phyloP scores from a whole-genome alignment of 176 grass and related monocot species.

The Zoysia japonica region DNA sequence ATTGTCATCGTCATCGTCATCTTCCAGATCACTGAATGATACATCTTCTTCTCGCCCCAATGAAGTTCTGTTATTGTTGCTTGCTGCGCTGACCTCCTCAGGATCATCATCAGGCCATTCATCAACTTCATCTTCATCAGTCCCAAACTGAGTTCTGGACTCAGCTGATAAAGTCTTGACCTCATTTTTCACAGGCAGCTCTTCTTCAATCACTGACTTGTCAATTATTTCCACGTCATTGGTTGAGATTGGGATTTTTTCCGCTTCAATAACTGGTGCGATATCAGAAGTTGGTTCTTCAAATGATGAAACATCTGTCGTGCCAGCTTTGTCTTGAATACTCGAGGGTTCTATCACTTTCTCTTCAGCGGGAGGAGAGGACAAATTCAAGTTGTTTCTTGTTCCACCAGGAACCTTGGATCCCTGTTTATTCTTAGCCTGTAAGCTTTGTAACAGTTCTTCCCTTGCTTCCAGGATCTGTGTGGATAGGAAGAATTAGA shows the following conservation, averaged over 20 bases:
- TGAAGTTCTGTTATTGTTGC: conserved; percentile 27
- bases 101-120: conserved; percentile 62
- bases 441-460: conserved; percentile 52
- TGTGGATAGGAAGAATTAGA: neutral
- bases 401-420: conserved; percentile 35
- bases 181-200: conserved; percentile 27
- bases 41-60: conserved; percentile 64
- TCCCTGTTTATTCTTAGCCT: conserved; percentile 34
- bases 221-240: conserved; percentile 59
- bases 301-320: conserved; percentile 24
- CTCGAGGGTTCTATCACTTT: conserved; percentile 42
- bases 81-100: conserved; percentile 25
- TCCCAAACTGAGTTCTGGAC: conserved; percentile 1
- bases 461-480: conserved; percentile 69
- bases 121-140: conserved; percentile 47
- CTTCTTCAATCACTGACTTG: conserved; percentile 72
- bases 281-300: conserved; percentile 47
- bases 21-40: conserved; percentile 76
- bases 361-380: conserved; percentile 39
- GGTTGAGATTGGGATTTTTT: conserved; percentile 48
- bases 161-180: neutral
- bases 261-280: conserved; percentile 24
- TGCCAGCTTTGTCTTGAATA: neutral
- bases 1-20: conserved; percentile 32
- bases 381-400: conserved; percentile 27